A percentile compares a stretch with the other conserved stretches of the same genome.
Conservation (phyloP, 176 grass and related monocot genomes). For the Triticum urartu region DNA sequence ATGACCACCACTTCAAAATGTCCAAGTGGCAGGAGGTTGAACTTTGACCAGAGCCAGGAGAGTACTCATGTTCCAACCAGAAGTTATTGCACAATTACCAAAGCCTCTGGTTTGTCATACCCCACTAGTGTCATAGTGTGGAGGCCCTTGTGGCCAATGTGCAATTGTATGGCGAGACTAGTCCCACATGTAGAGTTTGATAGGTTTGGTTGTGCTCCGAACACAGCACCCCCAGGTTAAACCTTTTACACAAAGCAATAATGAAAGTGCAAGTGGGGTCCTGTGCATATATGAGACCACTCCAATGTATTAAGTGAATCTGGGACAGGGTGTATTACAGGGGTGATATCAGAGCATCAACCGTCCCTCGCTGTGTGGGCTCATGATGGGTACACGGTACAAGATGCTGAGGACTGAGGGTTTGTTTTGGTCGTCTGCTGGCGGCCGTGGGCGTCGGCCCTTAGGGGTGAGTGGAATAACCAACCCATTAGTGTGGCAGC, state of each 20-base stretch:
- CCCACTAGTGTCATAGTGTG: background rate
- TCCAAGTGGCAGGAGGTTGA: background rate
- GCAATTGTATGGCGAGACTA: background rate
- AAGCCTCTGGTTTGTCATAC: background rate
- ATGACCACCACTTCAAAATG: background rate
- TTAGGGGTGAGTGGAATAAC: background rate
- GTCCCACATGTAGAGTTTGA: background rate
- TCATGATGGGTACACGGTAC: background rate
- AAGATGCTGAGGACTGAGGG: background rate
- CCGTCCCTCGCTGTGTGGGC: background rate
- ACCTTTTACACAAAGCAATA: background rate
- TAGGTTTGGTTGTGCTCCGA: background rate
- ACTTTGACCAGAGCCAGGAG: background rate
- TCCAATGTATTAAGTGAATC: background rate
- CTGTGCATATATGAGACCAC: background rate
- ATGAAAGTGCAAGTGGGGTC: background rate
- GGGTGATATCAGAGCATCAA: background rate
- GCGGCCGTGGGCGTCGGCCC: background rate
- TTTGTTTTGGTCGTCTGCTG: background rate
- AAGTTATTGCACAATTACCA: background rate
- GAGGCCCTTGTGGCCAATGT: background rate
- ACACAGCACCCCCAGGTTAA: background rate
- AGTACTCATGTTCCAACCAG: background rate
- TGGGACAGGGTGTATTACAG: background rate
- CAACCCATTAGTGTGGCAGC: background rate